A percentile compares a stretch with the other conserved stretches of the same genome.
These are phyloP conservation scores for Magnolia officinalis DNA, from an alignment of 164 flowering plant genomes.

Conservation along the genomic window DNA sequence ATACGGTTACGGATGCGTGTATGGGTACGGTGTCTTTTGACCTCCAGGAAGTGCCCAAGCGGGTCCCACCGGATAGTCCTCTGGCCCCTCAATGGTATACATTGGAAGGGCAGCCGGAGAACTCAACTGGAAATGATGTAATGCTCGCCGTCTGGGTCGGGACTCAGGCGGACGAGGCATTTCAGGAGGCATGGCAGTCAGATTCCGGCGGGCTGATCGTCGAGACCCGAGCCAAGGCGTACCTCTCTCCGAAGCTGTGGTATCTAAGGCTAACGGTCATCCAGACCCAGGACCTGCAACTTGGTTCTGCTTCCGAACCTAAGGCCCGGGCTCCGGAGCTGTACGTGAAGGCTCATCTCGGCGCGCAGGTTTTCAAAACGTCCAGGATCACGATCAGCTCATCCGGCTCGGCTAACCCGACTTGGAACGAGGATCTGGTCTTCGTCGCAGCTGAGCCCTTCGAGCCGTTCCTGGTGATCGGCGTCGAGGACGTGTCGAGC, in stretches of 20 bases:
- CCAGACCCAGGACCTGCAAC: slow-evolving; percentile 90
- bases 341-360: slow-evolving; percentile 83
- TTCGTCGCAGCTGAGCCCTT: slow-evolving; percentile 97
- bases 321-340: slow-evolving; percentile 52
- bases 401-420: slow-evolving; percentile 45
- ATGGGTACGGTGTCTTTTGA: slow-evolving; percentile 83
- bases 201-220: slow-evolving; percentile 85
- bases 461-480: slow-evolving; percentile 66
- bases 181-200: slow-evolving; percentile 96
- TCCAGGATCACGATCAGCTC: slow-evolving; percentile 36
- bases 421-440: slow-evolving; percentile 87
- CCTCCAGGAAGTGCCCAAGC: slow-evolving; percentile 75
- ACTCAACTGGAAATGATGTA: slow-evolving; percentile 48
- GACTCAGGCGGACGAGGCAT: slow-evolving; percentile 93
- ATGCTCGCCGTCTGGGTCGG: slow-evolving; percentile 96
- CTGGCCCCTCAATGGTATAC: slow-evolving; percentile 97
- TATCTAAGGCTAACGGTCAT: slow-evolving; percentile 91
- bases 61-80: slow-evolving; percentile 96
- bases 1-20: slow-evolving; percentile 27
- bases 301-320: slow-evolving; percentile 44
- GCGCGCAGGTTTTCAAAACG: slow-evolving; percentile 78
- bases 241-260: slow-evolving; percentile 97
- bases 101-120: slow-evolving; percentile 56
- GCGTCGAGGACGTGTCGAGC: slow-evolving; percentile 61
- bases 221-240: slow-evolving; percentile 88